These are phyloP conservation scores for Pestalotiopsis sp. DNA, from an alignment of 2,329 filamentous ascomycete genomes.

Conservation along the genomic window DNA sequence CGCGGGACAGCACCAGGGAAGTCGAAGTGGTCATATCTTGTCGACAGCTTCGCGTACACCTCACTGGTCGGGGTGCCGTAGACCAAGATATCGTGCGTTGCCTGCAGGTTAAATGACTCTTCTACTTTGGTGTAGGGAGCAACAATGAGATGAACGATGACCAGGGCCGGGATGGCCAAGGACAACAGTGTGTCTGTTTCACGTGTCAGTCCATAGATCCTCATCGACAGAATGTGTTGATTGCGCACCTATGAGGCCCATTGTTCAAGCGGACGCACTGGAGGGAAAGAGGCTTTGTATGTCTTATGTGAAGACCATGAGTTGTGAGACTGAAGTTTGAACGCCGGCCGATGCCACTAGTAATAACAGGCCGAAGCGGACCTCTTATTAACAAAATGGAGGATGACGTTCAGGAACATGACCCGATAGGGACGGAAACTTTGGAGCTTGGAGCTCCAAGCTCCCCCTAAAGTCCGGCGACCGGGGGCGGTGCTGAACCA, in stretches of 20 bases:
- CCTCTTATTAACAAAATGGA: not conserved
- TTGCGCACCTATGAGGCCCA: slow-evolving; percentile 8
- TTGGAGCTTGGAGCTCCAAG: not conserved
- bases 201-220: not conserved
- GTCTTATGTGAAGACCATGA: not conserved
- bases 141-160: slow-evolving; percentile 70
- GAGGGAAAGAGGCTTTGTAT: not conserved
- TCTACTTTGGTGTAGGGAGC: slow-evolving; percentile 97
- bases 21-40: slow-evolving; percentile 82
- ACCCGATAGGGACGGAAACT: not conserved
- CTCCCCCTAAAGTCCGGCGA: not conserved
- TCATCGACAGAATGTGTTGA: not conserved
- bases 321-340: not conserved
- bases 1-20: slow-evolving; percentile 92
- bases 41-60: slow-evolving; percentile 54
- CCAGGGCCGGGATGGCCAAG: slow-evolving; percentile 62
- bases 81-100: slow-evolving; percentile 83
- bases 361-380: not conserved
- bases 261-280: not conserved
- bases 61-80: slow-evolving; percentile 73
- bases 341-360: not conserved
- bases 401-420: slow-evolving; percentile 1
- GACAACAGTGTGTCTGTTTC: slow-evolving; percentile 48
- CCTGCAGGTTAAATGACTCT: slow-evolving; percentile 97
- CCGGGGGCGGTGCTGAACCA: not conserved